A percentile compares a stretch with the other conserved stretches of the same genome.
Conservation (phyloP, 2,329 filamentous ascomycete species). For the Zalaria sp. region DNA sequence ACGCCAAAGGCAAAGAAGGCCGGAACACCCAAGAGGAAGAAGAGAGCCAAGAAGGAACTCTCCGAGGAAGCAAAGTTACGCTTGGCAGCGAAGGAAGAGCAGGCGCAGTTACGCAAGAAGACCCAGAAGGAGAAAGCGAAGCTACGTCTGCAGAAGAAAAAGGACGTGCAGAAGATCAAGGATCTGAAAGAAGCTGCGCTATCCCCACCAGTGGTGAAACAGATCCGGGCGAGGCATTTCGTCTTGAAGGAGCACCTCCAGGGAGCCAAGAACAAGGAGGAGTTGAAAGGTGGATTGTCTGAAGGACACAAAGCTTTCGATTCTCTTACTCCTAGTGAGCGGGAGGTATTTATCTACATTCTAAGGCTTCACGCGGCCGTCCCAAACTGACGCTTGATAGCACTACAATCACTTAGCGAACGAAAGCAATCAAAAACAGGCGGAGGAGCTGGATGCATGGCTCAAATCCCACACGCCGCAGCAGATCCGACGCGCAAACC, state of each 20-base stretch:
- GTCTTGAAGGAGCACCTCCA: slow-evolving; percentile 12
- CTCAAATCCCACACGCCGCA: slow-evolving; percentile 39
- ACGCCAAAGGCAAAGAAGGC: slow-evolving; percentile 1
- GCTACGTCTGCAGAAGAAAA: not conserved
- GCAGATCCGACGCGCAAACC: slow-evolving; percentile 45
- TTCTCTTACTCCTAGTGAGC: slow-evolving; percentile 26
- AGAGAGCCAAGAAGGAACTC: not conserved
- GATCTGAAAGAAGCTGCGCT: slow-evolving; percentile 24
- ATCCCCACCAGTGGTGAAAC: slow-evolving; percentile 14
- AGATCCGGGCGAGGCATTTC: slow-evolving; percentile 11
- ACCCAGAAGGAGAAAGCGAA: not conserved
- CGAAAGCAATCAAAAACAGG: slow-evolving; percentile 29
- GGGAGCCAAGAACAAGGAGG: not conserved
- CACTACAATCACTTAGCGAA: slow-evolving; percentile 38
- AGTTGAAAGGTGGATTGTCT: not conserved
- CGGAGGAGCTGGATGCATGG: slow-evolving; percentile 37
- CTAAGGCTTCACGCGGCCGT: not conserved
- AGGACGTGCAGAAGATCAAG: slow-evolving; percentile 12
- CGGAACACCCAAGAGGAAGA: not conserved
- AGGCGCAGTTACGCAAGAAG: not conserved
- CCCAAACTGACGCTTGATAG: slow-evolving; percentile 20
- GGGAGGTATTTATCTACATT: slow-evolving; percentile 24
- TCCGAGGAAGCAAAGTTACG: no score
- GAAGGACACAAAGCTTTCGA: slow-evolving; percentile 20
- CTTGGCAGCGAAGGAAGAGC: no score